phyloP scores from a whole-genome alignment of 192 early-diverging fungal species.

The Gamsiella multidivaricata region DNA sequence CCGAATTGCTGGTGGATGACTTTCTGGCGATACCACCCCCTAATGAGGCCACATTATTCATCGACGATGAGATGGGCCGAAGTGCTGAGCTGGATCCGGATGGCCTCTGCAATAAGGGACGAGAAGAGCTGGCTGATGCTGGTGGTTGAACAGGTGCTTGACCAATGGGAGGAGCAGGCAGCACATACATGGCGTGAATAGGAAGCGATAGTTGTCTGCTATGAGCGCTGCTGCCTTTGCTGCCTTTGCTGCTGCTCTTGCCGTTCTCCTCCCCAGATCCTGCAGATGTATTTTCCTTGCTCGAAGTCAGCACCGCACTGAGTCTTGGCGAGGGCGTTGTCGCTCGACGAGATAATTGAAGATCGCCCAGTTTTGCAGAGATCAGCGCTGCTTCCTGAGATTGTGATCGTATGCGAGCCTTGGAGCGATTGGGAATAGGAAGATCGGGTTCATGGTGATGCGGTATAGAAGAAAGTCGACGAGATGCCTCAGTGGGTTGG shows the following conservation, averaged over 20 bases:
- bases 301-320: slow-evolving; percentile 1
- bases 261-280: neutral
- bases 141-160: slow-evolving; percentile 32
- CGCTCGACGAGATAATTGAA: neutral
- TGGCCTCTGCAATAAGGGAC: slow-evolving; percentile 8
- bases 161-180: slow-evolving; percentile 37
- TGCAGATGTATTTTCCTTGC: no score
- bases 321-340: slow-evolving; percentile 20
- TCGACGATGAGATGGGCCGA: slow-evolving; percentile 28
- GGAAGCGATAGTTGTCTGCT: slow-evolving; percentile 40
- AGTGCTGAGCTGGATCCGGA: slow-evolving; percentile 12
- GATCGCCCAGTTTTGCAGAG: slow-evolving; percentile 7
- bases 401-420: slow-evolving; percentile 19
- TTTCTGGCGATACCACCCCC: slow-evolving; percentile 41
- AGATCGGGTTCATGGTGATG: slow-evolving; percentile 29
- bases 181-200: slow-evolving; percentile 30
- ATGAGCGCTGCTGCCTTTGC: neutral
- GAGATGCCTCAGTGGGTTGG: neutral
- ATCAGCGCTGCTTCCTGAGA: slow-evolving; percentile 29
- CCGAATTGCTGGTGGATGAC: slow-evolving; percentile 7
- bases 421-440: slow-evolving; percentile 26
- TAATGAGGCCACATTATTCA: slow-evolving; percentile 22
- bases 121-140: slow-evolving; percentile 1
- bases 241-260: neutral
- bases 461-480: neutral